phyloP scores from a whole-genome alignment of 1,284 basidiomycete species.

The Leccinum pallidistipes region DNA sequence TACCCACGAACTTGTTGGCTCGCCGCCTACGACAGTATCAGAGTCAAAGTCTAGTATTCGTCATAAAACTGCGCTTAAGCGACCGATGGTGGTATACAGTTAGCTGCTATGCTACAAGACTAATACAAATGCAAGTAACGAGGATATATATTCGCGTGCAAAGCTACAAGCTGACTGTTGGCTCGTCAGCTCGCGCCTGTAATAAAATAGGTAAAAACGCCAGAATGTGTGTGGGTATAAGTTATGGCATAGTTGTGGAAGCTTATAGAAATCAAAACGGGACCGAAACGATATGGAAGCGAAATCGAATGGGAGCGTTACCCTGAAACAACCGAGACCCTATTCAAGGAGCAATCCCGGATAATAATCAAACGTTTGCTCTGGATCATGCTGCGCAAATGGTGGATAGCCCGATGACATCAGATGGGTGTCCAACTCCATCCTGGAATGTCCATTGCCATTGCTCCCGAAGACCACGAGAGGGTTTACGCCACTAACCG shows the following conservation, averaged over 20 bases:
- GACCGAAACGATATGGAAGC: not conserved
- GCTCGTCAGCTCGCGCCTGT: slow-evolving; percentile 2
- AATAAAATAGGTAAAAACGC: slow-evolving; percentile 2
- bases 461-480: slow-evolving; percentile 24
- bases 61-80: slow-evolving; percentile 1
- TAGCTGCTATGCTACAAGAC: slow-evolving; percentile 28
- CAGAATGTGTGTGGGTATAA: slow-evolving; percentile 20
- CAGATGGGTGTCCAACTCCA: slow-evolving; percentile 25
- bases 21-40: not conserved
- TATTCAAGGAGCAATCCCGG: slow-evolving; percentile 41
- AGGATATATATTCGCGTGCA: slow-evolving; percentile 3
- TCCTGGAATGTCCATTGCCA: slow-evolving; percentile 20
- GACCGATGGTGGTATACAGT: slow-evolving; percentile 21
- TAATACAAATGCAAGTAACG: slow-evolving; percentile 15
- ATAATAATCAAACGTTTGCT: slow-evolving; percentile 40
- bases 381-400: slow-evolving; percentile 32
- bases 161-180: slow-evolving; percentile 7
- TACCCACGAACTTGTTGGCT: slow-evolving; percentile 24
- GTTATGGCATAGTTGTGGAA: slow-evolving; percentile 15
- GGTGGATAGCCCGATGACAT: slow-evolving; percentile 26
- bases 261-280: slow-evolving; percentile 4
- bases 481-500: slow-evolving; percentile 25
- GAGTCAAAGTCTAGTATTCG: not conserved
- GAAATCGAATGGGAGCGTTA: not conserved
- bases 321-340: slow-evolving; percentile 59